Evolutionary conservation across 2,329 filamentous ascomycete genomes (phyloP).

Genomic region (Arthrobotrys pseudoclavata): DNA sequence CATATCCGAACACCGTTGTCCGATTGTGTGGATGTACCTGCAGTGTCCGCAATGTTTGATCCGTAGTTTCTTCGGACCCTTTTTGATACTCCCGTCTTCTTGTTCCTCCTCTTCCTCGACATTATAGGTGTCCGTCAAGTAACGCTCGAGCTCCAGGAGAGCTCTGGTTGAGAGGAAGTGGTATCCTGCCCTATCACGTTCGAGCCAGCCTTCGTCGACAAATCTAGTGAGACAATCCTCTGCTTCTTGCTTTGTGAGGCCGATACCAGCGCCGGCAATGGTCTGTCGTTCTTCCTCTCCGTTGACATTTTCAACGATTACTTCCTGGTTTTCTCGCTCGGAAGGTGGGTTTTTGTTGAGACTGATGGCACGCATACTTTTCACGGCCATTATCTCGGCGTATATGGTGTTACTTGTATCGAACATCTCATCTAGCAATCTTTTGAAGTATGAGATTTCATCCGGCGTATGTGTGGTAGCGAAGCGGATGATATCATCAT

Average conservation of each 20-base stretch:
- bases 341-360: conserved; percentile 69
- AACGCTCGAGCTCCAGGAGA: conserved; percentile 85
- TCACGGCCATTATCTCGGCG: conserved; percentile 87
- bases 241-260: conserved; percentile 82
- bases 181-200: conserved; percentile 75
- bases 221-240: conserved; percentile 79
- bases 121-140: conserved; percentile 92
- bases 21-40: conserved; percentile 86
- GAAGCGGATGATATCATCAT: conserved; percentile 86
- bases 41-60: conserved; percentile 92
- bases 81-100: conserved; percentile 68
- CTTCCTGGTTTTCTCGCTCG: conserved; percentile 64
- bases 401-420: conserved; percentile 83
- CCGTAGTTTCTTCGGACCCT: conserved; percentile 68
- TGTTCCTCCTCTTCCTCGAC: conserved; percentile 73
- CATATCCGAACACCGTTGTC: conserved; percentile 79
- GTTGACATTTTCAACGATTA: conserved; percentile 62
- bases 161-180: conserved; percentile 82
- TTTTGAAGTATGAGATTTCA: conserved; percentile 89
- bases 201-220: conserved; percentile 85
- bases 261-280: conserved; percentile 65
- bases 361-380: conserved; percentile 81
- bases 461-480: conserved; percentile 84
- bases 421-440: conserved; percentile 91
- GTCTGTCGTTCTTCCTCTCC: conserved; percentile 65